A percentile compares a stretch with the other conserved stretches of the same genome.
Conservation (phyloP, 2,329 filamentous ascomycete species). For the Ophiosphaerella narmari region DNA sequence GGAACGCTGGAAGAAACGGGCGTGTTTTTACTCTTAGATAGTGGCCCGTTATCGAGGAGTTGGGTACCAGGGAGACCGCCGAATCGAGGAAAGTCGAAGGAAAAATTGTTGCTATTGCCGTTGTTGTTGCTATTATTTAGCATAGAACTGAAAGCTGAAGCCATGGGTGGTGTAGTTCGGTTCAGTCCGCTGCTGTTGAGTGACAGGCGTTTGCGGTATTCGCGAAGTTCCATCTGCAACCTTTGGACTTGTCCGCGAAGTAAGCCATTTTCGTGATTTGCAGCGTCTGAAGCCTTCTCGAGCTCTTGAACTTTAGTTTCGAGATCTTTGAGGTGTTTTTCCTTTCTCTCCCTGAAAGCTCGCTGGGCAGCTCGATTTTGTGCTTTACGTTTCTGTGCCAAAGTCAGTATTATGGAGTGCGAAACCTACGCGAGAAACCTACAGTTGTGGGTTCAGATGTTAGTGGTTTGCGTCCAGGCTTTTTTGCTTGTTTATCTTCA, state of each 20-base stretch:
- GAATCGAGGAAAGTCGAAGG: slow-evolving; percentile 96
- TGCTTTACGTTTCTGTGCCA: slow-evolving; percentile 82
- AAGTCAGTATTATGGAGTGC: slow-evolving; percentile 25
- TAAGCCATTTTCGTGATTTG: slow-evolving; percentile 83
- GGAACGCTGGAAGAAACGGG: slow-evolving; percentile 28
- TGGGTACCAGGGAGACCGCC: slow-evolving; percentile 68
- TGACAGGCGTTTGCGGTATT: slow-evolving; percentile 87
- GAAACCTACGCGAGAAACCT: slow-evolving; percentile 53
- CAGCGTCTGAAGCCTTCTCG: slow-evolving; percentile 80
- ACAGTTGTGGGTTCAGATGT: slow-evolving; percentile 96
- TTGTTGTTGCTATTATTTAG: slow-evolving; percentile 61
- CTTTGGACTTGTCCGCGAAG: slow-evolving; percentile 88
- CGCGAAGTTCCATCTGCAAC: slow-evolving; percentile 79
- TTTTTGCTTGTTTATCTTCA: slow-evolving; percentile 87
- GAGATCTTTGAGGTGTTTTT: slow-evolving; percentile 68
- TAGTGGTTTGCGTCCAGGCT: slow-evolving; percentile 92
- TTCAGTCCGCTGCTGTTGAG: slow-evolving; percentile 57
- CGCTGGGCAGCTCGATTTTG: slow-evolving; percentile 66
- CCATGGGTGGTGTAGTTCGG: slow-evolving; percentile 52
- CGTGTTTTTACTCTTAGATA: slow-evolving; percentile 37
- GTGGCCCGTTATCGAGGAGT: slow-evolving; percentile 56
- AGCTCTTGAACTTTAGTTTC: slow-evolving; percentile 70
- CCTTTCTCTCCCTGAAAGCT: slow-evolving; percentile 66
- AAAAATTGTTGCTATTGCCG: slow-evolving; percentile 74
- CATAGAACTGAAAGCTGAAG: slow-evolving; percentile 51